phyloP scores from a whole-genome alignment of 2,329 filamentous ascomycete genomes.

The Periglandula ipomoeae region DNA sequence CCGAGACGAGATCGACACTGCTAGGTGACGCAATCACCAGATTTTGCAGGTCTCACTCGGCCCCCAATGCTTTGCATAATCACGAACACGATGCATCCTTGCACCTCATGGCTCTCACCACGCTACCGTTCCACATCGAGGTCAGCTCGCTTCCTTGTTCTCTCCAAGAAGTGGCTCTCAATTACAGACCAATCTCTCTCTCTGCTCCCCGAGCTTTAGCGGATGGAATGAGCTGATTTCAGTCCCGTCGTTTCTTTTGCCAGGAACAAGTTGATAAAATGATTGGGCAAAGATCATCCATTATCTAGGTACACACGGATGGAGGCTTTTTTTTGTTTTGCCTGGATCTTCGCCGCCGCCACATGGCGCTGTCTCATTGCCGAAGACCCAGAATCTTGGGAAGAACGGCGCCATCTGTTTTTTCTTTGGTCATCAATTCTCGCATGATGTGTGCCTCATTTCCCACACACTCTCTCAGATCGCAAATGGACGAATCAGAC shows the following conservation, averaged over 20 bases:
- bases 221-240: no score
- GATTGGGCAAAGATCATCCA: no score
- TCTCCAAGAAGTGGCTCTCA: no score
- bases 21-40: background rate
- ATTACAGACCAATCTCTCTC: no score
- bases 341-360: background rate
- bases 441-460: background rate
- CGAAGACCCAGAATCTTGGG: background rate
- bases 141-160: no score
- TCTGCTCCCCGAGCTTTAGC: no score
- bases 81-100: background rate
- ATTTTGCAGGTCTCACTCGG: background rate
- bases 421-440: background rate
- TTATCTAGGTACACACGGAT: no score
- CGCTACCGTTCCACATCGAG: no score
- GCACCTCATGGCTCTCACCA: background rate
- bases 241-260: no score
- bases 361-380: background rate
- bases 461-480: background rate
- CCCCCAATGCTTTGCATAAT: background rate
- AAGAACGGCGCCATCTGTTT: background rate
- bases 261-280: no score
- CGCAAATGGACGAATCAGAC: background rate
- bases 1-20: background rate
- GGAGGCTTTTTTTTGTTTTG: background rate